These are phyloP conservation scores for Funneliformis mosseae DNA, from an alignment of 192 early-diverging fungal genomes.

Conservation along the genomic window DNA sequence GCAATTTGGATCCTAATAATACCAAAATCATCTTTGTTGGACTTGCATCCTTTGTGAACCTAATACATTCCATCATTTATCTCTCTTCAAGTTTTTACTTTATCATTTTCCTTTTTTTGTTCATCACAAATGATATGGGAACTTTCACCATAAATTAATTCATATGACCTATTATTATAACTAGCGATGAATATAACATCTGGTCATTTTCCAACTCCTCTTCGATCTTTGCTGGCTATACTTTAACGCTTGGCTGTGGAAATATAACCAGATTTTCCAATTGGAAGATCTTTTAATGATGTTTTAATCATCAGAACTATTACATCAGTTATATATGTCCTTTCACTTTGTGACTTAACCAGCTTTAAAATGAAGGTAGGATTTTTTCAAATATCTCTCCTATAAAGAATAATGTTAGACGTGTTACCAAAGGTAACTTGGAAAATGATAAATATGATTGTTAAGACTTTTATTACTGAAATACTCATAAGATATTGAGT, in stretches of 20 bases:
- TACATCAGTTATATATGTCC: conserved; percentile 16
- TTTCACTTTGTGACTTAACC: conserved; percentile 15
- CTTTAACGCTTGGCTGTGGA: background rate
- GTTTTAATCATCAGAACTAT: conserved; percentile 18
- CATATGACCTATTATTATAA: too few species aligned
- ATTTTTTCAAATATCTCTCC: too few species aligned
- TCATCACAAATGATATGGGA: too few species aligned
- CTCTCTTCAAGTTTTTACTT: too few species aligned
- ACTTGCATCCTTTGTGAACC: too few species aligned
- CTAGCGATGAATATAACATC: too few species aligned
- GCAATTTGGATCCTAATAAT: background rate
- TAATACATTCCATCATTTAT: too few species aligned
- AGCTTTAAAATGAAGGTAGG: conserved; percentile 3
- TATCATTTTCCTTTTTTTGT: too few species aligned
- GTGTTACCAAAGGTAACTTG: background rate
- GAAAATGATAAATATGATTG: background rate
- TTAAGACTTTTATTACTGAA: conserved; percentile 9
- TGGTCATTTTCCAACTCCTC: too few species aligned
- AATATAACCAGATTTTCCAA: conserved; percentile 15
- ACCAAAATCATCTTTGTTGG: background rate
- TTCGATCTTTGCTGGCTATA: too few species aligned
- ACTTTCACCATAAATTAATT: too few species aligned
- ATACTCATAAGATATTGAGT: conserved; percentile 11
- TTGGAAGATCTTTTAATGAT: conserved; percentile 19
- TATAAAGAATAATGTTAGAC: conserved; percentile 17